A percentile compares a stretch with the other conserved stretches of the same genome.
Conservation (phyloP, 805 yeast species). For the Metschnikowia kofuensis region DNA sequence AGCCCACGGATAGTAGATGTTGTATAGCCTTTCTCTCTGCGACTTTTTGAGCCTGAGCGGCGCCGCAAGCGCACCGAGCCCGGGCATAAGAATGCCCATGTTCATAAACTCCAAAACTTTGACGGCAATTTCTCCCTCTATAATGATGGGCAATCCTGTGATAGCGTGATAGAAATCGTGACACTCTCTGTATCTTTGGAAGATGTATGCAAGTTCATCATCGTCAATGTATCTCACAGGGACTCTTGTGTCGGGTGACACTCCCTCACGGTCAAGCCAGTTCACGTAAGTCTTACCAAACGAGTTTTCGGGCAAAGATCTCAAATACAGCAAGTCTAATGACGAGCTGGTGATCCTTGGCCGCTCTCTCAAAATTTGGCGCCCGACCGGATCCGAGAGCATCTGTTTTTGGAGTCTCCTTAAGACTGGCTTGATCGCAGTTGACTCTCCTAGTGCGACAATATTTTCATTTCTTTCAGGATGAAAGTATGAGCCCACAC, state of each 20-base stretch:
- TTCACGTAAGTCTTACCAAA: slow-evolving; percentile 75
- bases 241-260: slow-evolving; percentile 89
- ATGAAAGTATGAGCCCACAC: slow-evolving; percentile 71
- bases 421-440: slow-evolving; percentile 72
- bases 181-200: slow-evolving; percentile 91
- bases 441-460: slow-evolving; percentile 85
- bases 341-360: slow-evolving; percentile 80
- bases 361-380: slow-evolving; percentile 70
- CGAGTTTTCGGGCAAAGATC: slow-evolving; percentile 60
- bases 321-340: slow-evolving; percentile 59
- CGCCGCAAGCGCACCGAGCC: slow-evolving; percentile 86
- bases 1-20: slow-evolving; percentile 88
- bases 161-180: slow-evolving; percentile 96
- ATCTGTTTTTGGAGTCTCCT: slow-evolving; percentile 61
- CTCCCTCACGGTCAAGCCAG: slow-evolving; percentile 86
- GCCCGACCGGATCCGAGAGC: slow-evolving; percentile 73
- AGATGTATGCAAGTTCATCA: slow-evolving; percentile 88
- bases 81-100: slow-evolving; percentile 93
- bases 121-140: slow-evolving; percentile 96
- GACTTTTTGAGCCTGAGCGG: slow-evolving; percentile 68
- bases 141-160: slow-evolving; percentile 82
- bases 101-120: slow-evolving; percentile 91
- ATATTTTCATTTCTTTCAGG: slow-evolving; percentile 75
- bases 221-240: slow-evolving; percentile 86
- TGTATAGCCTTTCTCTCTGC: slow-evolving; percentile 61